A percentile compares a stretch with the other conserved stretches of the same genome.
These are phyloP conservation scores for Thalassiosira mediterranea DNA, from an alignment of 352 stramenopile species.

Conservation along the genomic window DNA sequence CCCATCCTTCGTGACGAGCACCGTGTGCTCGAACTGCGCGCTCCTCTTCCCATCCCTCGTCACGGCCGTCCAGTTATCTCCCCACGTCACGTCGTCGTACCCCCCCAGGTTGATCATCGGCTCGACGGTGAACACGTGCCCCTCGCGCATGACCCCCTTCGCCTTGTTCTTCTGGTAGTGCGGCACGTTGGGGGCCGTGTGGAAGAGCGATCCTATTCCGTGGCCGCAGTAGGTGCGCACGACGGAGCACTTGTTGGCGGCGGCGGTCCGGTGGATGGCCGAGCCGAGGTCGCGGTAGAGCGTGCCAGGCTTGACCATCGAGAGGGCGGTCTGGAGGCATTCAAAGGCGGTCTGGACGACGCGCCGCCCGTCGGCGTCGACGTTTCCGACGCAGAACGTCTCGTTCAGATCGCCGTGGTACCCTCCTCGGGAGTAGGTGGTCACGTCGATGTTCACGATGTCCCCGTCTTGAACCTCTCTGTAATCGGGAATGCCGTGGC, in stretches of 20 bases:
- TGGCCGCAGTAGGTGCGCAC: conserved; percentile 97
- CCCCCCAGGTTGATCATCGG: conserved; percentile 97
- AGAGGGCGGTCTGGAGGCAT: conserved; percentile 87
- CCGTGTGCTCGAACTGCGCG: conserved; percentile 98
- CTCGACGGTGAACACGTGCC: conserved; percentile 99
- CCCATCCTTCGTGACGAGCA: conserved; percentile 94
- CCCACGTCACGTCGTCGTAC: conserved; percentile 86
- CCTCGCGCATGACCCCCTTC: conserved; percentile 93
- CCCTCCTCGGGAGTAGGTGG: conserved; percentile 93
- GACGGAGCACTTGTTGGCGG: conserved; percentile 86
- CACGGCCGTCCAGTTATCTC: conserved; percentile 96
- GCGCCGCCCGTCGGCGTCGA: conserved; percentile 80
- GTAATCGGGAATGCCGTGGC: conserved; percentile 95
- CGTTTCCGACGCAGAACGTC: conserved; percentile 95
- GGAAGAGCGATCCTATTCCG: conserved; percentile 93
- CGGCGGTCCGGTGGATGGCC: conserved; percentile 91
- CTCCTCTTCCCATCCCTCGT: conserved; percentile 91
- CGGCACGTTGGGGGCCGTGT: conserved; percentile 95
- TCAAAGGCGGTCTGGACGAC: conserved; percentile 90
- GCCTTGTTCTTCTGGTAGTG: conserved; percentile 97
- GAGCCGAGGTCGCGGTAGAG: conserved; percentile 94
- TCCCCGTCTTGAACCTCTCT: conserved; percentile 92
- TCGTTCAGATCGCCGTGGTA: conserved; percentile 97
- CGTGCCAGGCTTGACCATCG: conserved; percentile 91
- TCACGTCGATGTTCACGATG: conserved; percentile 98